Evolutionary conservation across 345 rosid genomes (phyloP), one percentile per base, ranked within the genome.

Genomic region (Murraya paniculata): DNA sequence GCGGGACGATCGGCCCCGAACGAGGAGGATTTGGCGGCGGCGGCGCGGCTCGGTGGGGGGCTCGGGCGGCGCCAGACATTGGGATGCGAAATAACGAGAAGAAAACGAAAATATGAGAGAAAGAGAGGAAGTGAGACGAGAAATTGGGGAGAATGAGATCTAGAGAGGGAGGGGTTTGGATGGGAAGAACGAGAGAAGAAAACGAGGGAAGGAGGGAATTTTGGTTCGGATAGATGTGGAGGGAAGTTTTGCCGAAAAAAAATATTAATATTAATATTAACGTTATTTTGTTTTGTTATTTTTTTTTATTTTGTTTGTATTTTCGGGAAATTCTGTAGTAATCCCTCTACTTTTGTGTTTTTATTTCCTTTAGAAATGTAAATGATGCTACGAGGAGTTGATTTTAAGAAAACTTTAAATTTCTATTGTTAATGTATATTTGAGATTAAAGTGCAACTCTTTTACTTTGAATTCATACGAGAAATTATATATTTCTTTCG

Each of bases 201-300:
- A 89, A 89, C 92, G 91, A 89, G 91, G 93, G 95, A 88, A 86
- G 89, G 89, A 87, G 86, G 90, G 87, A 86, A 87, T 82, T 88
- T 86, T 85, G 67, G 88, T 90, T 89, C 88, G 89, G 90, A 84
- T 87, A 76, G 86, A 86, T 84, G 88, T 90, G 93, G 92, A 88
- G 95, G 95, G 94, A 89, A 88, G 87, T 65, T 65, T 56, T 72
- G 78, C 62, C 2, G 70, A 64, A 72, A 66, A 59, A 56, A n/a
- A n/a, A n/a, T 78, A 76, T 60, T 64, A 69, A 31, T 41, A 25
- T 55, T 35, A 38, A 19, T 45, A 30, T 10, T 64, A 41, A 28
- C 24, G n/a, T 64, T 72, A 31, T 73, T 33, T 36, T 57, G 57
- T 53, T 53, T 53, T 5, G 22, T 53, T 1, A 18, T 53, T 53